A percentile compares a stretch with the other conserved stretches of the same genome.
phyloP scores from a whole-genome alignment of 768 basidiomycete species.

The Tremella fuciformis region DNA sequence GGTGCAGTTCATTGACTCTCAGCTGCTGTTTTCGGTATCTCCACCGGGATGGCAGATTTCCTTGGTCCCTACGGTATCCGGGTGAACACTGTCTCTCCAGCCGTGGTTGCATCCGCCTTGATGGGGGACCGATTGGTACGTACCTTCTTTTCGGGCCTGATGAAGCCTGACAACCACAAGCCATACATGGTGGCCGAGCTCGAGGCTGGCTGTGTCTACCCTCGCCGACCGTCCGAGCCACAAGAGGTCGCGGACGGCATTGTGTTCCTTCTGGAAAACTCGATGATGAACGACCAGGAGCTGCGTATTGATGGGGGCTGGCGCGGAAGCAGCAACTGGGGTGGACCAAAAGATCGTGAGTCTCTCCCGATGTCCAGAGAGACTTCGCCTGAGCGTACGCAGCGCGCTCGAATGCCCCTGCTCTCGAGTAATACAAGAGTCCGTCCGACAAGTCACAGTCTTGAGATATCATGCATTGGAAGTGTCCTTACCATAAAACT shows the following conservation, averaged over 20 bases:
- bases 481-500: no score
- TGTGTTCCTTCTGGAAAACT: slow-evolving; percentile 22
- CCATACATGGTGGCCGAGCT: slow-evolving; percentile 19
- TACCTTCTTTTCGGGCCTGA: neutral
- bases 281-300: slow-evolving; percentile 22
- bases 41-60: no score
- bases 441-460: no score
- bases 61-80: neutral
- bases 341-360: slow-evolving; percentile 15
- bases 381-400: no score
- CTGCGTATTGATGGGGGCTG: slow-evolving; percentile 10
- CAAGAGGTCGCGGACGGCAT: slow-evolving; percentile 16
- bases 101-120: slow-evolving; percentile 8
- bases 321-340: slow-evolving; percentile 14
- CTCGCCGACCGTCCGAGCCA: slow-evolving; percentile 7
- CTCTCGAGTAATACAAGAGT: no score
- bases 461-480: no score
- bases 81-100: slow-evolving; percentile 8
- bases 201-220: slow-evolving; percentile 17
- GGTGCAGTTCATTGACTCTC: no score
- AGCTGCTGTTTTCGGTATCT: no score
- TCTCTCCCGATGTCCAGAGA: no score
- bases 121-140: slow-evolving; percentile 11
- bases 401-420: no score
- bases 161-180: neutral